Evolutionary conservation across 768 basidiomycete species (phyloP), one percentile per base, ranked within the genome.

Genomic region (Lactarius indigo): DNA sequence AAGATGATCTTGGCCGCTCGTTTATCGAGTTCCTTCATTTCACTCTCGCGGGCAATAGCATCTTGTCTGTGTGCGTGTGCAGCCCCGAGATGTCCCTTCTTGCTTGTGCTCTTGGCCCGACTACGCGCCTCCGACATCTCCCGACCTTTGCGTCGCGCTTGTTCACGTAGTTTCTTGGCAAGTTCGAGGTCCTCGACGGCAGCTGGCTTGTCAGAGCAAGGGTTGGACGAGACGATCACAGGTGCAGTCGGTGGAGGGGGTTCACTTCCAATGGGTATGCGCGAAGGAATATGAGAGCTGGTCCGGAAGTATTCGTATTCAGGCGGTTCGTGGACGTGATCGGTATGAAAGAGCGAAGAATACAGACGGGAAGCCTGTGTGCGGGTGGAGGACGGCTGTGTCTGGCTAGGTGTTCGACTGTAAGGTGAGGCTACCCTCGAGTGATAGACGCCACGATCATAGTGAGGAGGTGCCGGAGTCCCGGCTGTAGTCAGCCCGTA

Each of bases 1-100:
- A 67, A 64, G 8, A 60, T 26, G 5, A 68, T 56, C 23, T 30
- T 18, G 15, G 65, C 66, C 1, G 62, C 66, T 8, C 13, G 44
- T 42, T 28, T 41, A 60, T 68, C 13, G 20, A 59, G 15, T 2
- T 17, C 20, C 33, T 56, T 37, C 33, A 18, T 68, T 23, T 17
- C 9, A 10, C 31, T 59, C 35, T 64, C n/a, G 5, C 39, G 15
- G 5, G 42, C 28, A 3, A 28, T 37, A 1, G 33, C 62, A 0
- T 17, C n/a, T 9, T 55, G 26, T 1, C 6, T 42, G 41, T 60
- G 18, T 31, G 4, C 37, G 0, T 15, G 3, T 30, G 39, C 41
- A 3, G 58, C 58, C 12, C 2, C 18, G 9, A 2, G 3, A 9
- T 47, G 50, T 30, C 62, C 8, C 33, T 3, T 59, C 33, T 31